Evolutionary conservation across 2,329 filamentous ascomycete genomes (phyloP).

Genomic region (Iodosphaeria phyllophila): DNA sequence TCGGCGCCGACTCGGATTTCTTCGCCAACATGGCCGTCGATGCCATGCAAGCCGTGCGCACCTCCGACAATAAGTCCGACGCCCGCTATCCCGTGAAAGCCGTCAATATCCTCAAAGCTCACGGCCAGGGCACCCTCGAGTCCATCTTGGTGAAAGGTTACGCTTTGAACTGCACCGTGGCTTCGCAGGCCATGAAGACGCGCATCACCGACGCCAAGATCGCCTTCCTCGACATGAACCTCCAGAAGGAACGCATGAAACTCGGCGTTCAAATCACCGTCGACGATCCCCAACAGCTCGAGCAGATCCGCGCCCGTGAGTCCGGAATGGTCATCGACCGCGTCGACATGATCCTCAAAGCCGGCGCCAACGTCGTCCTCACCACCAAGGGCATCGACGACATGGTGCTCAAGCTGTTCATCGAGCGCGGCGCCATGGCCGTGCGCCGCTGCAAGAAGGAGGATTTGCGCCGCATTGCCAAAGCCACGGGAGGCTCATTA

Average conservation of each 20-base stretch:
- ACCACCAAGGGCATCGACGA: conserved; percentile 99
- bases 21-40: conserved; percentile 96
- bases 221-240: conserved; percentile 89
- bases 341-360: conserved; percentile 94
- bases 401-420: conserved; percentile 79
- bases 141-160: conserved; percentile 90
- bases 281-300: conserved; percentile 89
- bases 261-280: conserved; percentile 95
- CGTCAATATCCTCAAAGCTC: conserved; percentile 95
- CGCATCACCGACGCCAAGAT: conserved; percentile 89
- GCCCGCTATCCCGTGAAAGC: conserved; percentile 97
- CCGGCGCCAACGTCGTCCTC: conserved; percentile 86
- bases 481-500: conserved; percentile 83
- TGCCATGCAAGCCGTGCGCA: conserved; percentile 87
- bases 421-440: conserved; percentile 90
- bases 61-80: conserved; percentile 77
- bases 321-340: conserved; percentile 84
- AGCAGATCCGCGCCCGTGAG: conserved; percentile 90
- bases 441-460: conserved; percentile 97
- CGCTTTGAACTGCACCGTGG: conserved; percentile 94
- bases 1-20: conserved; percentile 88
- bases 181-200: conserved; percentile 94
- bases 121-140: conserved; percentile 81
- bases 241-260: conserved; percentile 99
- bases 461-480: conserved; percentile 86